Percentiles rank a stretch among this genome's conserved stretches.
These are phyloP conservation scores for Puccinia novopanici DNA, from an alignment of 1,284 basidiomycete species.

Conservation along the genomic window DNA sequence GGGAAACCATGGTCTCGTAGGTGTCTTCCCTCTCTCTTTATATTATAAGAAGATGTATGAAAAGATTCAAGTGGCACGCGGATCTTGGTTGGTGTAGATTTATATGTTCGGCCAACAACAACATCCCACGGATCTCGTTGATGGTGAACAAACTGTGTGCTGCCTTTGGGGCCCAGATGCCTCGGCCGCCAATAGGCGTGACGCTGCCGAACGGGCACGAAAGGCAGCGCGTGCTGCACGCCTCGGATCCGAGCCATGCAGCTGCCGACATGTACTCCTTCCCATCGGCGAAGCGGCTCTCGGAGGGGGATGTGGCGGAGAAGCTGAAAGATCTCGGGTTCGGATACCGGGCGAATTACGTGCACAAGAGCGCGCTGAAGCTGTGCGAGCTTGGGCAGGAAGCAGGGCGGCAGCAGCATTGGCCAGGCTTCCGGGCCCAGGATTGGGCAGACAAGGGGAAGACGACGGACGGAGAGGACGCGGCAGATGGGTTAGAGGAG, in stretches of 20 bases:
- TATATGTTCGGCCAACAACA: conserved; percentile 97
- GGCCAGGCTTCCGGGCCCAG: conserved; percentile 50
- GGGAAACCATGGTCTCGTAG: conserved; percentile 89
- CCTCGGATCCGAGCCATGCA: neutral
- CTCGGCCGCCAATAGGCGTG: conserved; percentile 49
- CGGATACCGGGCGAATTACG: conserved; percentile 90
- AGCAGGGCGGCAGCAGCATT: conserved; percentile 66
- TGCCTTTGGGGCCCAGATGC: conserved; percentile 52
- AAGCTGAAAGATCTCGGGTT: conserved; percentile 80
- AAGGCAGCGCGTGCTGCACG: conserved; percentile 51
- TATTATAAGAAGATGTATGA: conserved; percentile 1
- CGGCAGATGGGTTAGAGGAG: neutral
- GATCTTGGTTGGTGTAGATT: conserved; percentile 67
- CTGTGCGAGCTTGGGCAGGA: conserved; percentile 58
- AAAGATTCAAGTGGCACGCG: neutral
- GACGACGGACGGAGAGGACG: conserved; percentile 37
- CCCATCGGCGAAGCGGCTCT: conserved; percentile 73
- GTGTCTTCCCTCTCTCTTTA: conserved; percentile 58
- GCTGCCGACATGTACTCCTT: conserved; percentile 74
- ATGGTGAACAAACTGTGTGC: conserved; percentile 69
- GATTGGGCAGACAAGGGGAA: conserved; percentile 52
- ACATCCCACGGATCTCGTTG: conserved; percentile 84
- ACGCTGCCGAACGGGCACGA: conserved; percentile 61
- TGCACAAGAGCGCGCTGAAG: conserved; percentile 72
- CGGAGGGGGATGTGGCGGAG: conserved; percentile 66